These are phyloP conservation scores for Sarcocystis neurona DNA, from an alignment of 169 alveolate genomes.

Conservation along the genomic window DNA sequence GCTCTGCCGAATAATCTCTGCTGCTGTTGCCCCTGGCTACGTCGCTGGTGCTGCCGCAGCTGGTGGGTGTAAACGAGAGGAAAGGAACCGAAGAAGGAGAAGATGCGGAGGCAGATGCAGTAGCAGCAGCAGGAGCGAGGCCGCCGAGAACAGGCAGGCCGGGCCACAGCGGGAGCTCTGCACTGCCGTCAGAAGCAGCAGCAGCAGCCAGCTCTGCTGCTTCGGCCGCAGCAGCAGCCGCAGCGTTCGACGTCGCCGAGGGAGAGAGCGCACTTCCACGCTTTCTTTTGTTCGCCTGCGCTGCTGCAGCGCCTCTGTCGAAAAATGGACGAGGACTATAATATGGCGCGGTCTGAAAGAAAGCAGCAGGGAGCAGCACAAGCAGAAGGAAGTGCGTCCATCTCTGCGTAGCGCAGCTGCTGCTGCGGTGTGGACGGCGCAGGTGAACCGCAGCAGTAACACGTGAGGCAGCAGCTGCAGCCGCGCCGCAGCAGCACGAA, in stretches of 20 bases:
- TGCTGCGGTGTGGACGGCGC: too few relatives aligned
- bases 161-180: constrained; percentile 41
- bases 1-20: neutral
- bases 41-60: constrained; percentile 20
- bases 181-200: constrained; percentile 30
- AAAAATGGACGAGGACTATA: too few relatives aligned
- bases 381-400: too few relatives aligned
- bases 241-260: neutral
- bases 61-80: neutral
- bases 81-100: neutral
- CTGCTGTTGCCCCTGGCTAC: neutral
- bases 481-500: too few relatives aligned
- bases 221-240: neutral
- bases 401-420: too few relatives aligned
- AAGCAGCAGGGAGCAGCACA: too few relatives aligned
- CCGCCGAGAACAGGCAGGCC: neutral
- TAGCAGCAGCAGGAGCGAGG: neutral
- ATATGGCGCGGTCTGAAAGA: too few relatives aligned
- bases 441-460: too few relatives aligned
- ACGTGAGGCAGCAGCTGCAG: too few relatives aligned
- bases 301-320: neutral
- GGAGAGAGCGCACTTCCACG: neutral
- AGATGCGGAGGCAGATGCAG: neutral
- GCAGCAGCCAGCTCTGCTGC: neutral
- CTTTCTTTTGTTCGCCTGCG: neutral